Evolutionary conservation across 2,329 filamentous ascomycete species (phyloP), one percentile per base, ranked within the genome.

Genomic region (Ascochyta clinopodiicola): DNA sequence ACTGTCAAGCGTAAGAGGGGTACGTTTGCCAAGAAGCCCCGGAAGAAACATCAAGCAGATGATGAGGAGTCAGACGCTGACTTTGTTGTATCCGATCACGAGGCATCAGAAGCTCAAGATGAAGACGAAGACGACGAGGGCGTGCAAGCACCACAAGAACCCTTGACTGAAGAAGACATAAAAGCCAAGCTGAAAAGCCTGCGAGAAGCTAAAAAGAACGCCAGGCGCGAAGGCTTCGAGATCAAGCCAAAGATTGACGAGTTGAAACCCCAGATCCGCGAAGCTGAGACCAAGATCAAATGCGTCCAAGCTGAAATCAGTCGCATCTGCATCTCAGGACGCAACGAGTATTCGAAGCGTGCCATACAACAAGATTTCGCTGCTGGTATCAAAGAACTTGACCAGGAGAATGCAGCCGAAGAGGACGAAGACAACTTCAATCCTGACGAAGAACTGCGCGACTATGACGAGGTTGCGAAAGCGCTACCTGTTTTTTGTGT

Each of bases 401-500:
- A 88, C 54, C 78, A 85, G 59, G 84, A 87, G 56, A 74, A 78
- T 32, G 78, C 79, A 0, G 74, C 77, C 3, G 81, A 85, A 57
- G 78, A 84, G 59, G 79, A 87, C 39, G 82, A 82, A 19, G 79
- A 78, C 1, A 77, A 77, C 8, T 86, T 86, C 60, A 74, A 87
- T 58, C 83, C 83, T 0, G 79, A 83, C 2, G 65, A 80, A n/a
- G 81, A 86, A 6, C 39, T 77, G 2, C 79, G 84, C 9, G 81
- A 88, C 62, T 89, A 89, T 47, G 79, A 84, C 0, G 71, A 84
- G 38, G 79, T 88, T 7, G 85, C 83, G 0, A 70, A 70, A 8
- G 78, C 76, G 0, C 75, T 90, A 0, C 82, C 85, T 0, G 86
- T 89, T 1, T 90, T 88, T 64, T 89, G 86, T 57, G 83, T 89